These are phyloP conservation scores for Pterula multifida DNA, from an alignment of 1,284 basidiomycete species.

Conservation along the genomic window DNA sequence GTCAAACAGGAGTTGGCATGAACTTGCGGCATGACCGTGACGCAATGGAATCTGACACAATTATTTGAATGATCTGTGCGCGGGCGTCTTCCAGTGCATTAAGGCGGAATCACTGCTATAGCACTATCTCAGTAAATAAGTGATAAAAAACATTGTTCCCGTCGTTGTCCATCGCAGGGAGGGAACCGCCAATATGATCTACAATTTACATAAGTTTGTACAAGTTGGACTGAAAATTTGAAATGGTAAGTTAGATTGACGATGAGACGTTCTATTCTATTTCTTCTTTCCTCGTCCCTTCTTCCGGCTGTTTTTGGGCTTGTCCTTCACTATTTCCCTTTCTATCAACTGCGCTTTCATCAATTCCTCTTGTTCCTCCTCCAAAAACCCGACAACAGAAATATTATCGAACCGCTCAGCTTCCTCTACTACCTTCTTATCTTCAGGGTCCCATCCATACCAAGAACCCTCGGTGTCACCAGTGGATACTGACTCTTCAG, in stretches of 20 bases:
- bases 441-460: conserved; percentile 38
- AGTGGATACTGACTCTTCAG: background rate
- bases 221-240: no score
- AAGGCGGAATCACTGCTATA: no score
- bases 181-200: no score
- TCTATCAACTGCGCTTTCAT: conserved; percentile 7
- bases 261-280: no score
- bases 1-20: background rate
- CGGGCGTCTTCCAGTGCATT: no score
- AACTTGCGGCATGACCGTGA: background rate
- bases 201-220: no score
- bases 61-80: no score
- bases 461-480: conserved; percentile 20
- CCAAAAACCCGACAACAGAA: conserved; percentile 44
- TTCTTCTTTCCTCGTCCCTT: background rate
- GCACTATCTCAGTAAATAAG: no score
- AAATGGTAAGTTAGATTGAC: no score
- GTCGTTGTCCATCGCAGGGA: no score
- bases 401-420: conserved; percentile 51
- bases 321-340: conserved; percentile 1
- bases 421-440: conserved; percentile 26
- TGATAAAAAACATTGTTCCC: no score
- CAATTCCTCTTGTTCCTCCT: conserved; percentile 37
- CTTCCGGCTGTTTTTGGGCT: background rate
- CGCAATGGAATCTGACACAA: no score